phyloP scores from a whole-genome alignment of 495 filamentous ascomycete species.

The Schizothecium vesticola region DNA sequence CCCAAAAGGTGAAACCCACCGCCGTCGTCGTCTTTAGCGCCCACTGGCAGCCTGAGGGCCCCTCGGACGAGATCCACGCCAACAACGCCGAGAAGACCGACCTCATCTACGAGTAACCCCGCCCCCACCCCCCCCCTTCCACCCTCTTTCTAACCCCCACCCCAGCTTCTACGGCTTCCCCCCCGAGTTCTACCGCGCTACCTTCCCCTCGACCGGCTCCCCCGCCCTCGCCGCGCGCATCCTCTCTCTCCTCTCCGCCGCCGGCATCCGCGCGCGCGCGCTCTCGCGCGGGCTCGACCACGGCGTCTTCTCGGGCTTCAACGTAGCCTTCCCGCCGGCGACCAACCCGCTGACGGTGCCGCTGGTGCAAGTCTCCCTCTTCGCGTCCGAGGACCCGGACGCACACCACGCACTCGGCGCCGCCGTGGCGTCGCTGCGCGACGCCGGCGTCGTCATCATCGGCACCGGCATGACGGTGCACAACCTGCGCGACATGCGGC shows the following conservation, averaged over 20 bases:
- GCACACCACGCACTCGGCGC: slow-evolving; percentile 68
- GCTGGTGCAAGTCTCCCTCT: slow-evolving; percentile 76
- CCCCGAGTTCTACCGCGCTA: slow-evolving; percentile 50
- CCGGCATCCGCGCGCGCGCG: slow-evolving; percentile 59
- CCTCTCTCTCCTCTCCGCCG: slow-evolving; percentile 50
- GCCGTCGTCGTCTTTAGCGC: slow-evolving; percentile 84
- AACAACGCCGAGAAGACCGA: slow-evolving; percentile 65
- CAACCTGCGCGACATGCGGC: slow-evolving; percentile 65
- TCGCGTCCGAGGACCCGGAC: slow-evolving; percentile 59
- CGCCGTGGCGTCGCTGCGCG: slow-evolving; percentile 62
- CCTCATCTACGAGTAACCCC: slow-evolving; percentile 73
- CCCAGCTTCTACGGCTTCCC: slow-evolving; percentile 75
- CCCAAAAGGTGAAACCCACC: slow-evolving; percentile 68
- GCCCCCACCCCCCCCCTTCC: background rate
- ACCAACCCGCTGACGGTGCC: slow-evolving; percentile 73
- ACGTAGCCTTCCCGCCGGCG: slow-evolving; percentile 63
- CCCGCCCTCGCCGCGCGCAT: slow-evolving; percentile 61
- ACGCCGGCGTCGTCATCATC: slow-evolving; percentile 68
- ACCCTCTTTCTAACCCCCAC: slow-evolving; percentile 7
- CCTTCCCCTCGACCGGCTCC: slow-evolving; percentile 65
- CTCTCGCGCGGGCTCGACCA: slow-evolving; percentile 72
- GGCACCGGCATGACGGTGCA: slow-evolving; percentile 85
- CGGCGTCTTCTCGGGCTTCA: slow-evolving; percentile 72
- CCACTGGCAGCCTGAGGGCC: slow-evolving; percentile 64
- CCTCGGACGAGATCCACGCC: slow-evolving; percentile 55